Evolutionary conservation across 2,329 filamentous ascomycete species (phyloP).

Genomic region (Chrysosporium queenslandicum): DNA sequence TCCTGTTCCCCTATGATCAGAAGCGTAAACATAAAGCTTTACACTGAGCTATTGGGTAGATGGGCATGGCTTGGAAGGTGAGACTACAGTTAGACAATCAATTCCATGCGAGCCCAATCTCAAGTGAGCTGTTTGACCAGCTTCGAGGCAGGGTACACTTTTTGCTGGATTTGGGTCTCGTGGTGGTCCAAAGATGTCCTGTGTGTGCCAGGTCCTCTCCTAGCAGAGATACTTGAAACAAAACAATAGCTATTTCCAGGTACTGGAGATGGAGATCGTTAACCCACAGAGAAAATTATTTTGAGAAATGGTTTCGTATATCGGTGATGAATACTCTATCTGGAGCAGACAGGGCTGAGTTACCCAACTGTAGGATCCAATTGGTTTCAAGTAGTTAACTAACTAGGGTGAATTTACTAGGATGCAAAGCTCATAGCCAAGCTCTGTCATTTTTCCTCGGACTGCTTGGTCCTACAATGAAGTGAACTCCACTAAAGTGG

Average conservation of each 20-base stretch:
- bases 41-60: too few relatives aligned
- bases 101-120: background rate
- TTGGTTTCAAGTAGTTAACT: too few relatives aligned
- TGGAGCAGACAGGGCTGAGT: background rate
- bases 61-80: background rate
- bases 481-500: too few relatives aligned
- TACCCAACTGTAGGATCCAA: background rate
- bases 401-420: too few relatives aligned
- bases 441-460: too few relatives aligned
- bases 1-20: background rate
- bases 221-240: background rate
- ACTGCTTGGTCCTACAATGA: too few relatives aligned
- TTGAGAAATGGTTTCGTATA: background rate
- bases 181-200: background rate
- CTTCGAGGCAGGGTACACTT: background rate
- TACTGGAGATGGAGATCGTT: background rate
- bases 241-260: background rate
- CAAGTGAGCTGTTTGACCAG: background rate
- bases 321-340: background rate
- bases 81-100: background rate
- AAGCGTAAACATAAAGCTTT: too few relatives aligned
- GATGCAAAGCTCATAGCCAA: too few relatives aligned
- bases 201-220: background rate
- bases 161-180: background rate
- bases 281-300: too few relatives aligned